These are phyloP conservation scores for Fusarium aywerte DNA, from an alignment of 2,329 filamentous ascomycete genomes.

Conservation along the genomic window DNA sequence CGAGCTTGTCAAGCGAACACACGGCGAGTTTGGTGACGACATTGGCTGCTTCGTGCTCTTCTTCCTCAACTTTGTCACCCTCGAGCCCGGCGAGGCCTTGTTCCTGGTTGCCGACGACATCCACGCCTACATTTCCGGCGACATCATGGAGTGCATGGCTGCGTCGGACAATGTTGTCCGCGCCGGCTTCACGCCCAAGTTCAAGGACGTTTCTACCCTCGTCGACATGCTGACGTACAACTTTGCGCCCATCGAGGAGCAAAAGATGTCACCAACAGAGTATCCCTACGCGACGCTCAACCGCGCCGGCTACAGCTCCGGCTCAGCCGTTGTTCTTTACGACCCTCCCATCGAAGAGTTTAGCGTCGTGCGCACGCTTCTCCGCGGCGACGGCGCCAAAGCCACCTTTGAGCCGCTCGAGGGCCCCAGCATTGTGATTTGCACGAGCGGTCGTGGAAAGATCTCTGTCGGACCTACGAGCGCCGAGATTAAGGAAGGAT, in stretches of 20 bases:
- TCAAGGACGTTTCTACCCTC: constrained; percentile 92
- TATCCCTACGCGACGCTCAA: constrained; percentile 90
- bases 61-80: constrained; percentile 94
- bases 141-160: constrained; percentile 99
- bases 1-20: constrained; percentile 79
- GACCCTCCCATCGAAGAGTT: constrained; percentile 98
- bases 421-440: constrained; percentile 93
- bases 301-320: constrained; percentile 80
- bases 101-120: constrained; percentile 98
- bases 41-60: constrained; percentile 96
- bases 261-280: constrained; percentile 88
- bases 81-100: constrained; percentile 90
- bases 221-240: constrained; percentile 94
- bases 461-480: constrained; percentile 87
- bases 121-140: constrained; percentile 91
- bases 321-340: constrained; percentile 79
- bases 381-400: constrained; percentile 79
- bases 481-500: constrained; percentile 77
- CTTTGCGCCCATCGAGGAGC: constrained; percentile 92
- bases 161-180: constrained; percentile 98
- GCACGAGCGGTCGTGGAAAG: constrained; percentile 82
- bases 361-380: constrained; percentile 81
- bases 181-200: constrained; percentile 97
- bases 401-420: constrained; percentile 87
- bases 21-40: constrained; percentile 87